phyloP scores from a whole-genome alignment of 345 rosid species.

The Combretum micranthum region DNA sequence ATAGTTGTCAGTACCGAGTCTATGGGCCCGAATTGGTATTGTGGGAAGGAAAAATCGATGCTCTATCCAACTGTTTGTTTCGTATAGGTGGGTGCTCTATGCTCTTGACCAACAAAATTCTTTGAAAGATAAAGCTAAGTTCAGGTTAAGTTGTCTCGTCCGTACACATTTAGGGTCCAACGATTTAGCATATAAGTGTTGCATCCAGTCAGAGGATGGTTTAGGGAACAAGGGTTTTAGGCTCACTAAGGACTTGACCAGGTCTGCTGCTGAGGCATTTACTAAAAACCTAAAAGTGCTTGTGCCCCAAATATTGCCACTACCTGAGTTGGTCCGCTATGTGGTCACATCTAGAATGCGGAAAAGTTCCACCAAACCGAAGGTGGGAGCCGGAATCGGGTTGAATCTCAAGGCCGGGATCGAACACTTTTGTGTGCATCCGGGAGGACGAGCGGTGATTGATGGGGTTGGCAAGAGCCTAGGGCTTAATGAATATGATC shows the following conservation, averaged over 20 bases:
- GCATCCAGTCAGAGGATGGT: constrained; percentile 55
- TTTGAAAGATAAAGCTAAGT: constrained; percentile 31
- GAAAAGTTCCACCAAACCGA: constrained; percentile 2
- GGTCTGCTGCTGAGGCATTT: constrained; percentile 50
- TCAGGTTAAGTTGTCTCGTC: constrained; percentile 38
- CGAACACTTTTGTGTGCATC: constrained; percentile 81
- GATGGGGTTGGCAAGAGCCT: constrained; percentile 58
- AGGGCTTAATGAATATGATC: constrained; percentile 44
- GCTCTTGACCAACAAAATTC: constrained; percentile 50
- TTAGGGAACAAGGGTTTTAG: constrained; percentile 44
- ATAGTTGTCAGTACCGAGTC: constrained; percentile 73
- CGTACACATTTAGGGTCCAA: constrained; percentile 45
- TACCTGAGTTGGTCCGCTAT: constrained; percentile 31
- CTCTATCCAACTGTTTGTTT: constrained; percentile 68
- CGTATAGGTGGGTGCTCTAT: constrained; percentile 70
- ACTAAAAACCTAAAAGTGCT: constrained; percentile 44
- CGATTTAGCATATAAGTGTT: constrained; percentile 60
- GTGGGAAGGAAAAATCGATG: constrained; percentile 75
- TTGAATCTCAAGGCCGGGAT: constrained; percentile 62
- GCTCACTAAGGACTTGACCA: constrained; percentile 41
- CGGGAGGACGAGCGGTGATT: constrained; percentile 80
- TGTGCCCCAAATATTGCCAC: constrained; percentile 51
- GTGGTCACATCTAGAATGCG: background rate
- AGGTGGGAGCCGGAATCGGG: constrained; percentile 8
- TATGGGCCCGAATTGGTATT: constrained; percentile 67